Conservation (phyloP, 139 green algal species). For the Haematococcus lacustris region DNA sequence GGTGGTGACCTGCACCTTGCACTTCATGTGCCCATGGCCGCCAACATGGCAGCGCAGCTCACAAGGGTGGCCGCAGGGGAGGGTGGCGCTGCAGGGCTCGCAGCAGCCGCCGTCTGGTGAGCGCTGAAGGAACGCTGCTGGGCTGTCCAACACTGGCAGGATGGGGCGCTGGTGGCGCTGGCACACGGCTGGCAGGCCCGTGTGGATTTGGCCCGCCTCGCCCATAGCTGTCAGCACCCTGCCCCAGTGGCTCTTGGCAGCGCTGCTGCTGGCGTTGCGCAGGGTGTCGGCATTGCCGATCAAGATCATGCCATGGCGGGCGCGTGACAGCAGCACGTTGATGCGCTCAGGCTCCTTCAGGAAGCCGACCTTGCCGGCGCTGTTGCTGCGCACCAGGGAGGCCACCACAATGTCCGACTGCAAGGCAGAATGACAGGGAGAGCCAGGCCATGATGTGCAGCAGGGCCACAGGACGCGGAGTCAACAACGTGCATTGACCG, state of each 20-base stretch:
- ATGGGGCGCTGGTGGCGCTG: constrained; percentile 26
- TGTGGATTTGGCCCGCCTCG: constrained; percentile 2
- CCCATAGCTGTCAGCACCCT: constrained; percentile 26
- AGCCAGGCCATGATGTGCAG: not conserved
- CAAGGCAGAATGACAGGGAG: constrained; percentile 11
- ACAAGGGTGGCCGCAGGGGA: constrained; percentile 56
- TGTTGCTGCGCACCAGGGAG: constrained; percentile 67
- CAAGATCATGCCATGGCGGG: constrained; percentile 64
- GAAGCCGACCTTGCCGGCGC: constrained; percentile 59
- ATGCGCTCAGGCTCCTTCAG: constrained; percentile 58
- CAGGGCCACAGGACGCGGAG: not conserved
- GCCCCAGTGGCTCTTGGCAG: constrained; percentile 26
- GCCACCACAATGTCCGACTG: constrained; percentile 62
- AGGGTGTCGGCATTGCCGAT: constrained; percentile 56
- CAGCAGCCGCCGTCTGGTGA: constrained; percentile 49
- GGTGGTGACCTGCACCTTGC: constrained; percentile 24
- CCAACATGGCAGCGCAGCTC: constrained; percentile 34
- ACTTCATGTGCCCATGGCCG: constrained; percentile 24
- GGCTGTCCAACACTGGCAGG: constrained; percentile 6
- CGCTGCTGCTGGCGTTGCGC: constrained; percentile 16
- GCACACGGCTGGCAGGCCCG: constrained; percentile 42
- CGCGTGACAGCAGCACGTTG: constrained; percentile 75
- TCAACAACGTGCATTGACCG: not conserved
- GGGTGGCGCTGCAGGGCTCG: constrained; percentile 28
- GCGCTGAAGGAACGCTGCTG: constrained; percentile 25